Evolutionary conservation across 148 eudicot genomes (phyloP), one percentile per base, ranked within the genome.

Genomic region (Arctostaphylos glauca): DNA sequence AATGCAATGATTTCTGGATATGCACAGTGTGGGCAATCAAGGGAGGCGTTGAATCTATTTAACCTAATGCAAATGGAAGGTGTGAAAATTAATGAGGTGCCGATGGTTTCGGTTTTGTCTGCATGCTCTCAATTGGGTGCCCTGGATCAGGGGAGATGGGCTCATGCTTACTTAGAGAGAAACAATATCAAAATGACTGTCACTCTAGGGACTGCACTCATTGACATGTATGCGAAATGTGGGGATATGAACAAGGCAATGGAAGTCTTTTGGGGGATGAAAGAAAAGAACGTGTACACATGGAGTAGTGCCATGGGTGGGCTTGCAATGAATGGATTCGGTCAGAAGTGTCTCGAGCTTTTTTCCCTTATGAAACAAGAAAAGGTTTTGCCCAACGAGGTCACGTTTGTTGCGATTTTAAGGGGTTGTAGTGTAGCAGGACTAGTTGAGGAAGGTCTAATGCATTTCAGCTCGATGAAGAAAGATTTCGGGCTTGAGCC

Each of bases 341-440:
- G 80, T 9, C 38, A 41, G 15, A 2, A 54, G 13, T 56, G 80
- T 58, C 80, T 78, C 38, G 80, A 56, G 68, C 80, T 78, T 41
- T 78, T 78, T 78, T 43, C 49, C 68, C 68, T 78, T 38, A 78
- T 78, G 80, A 78, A 78, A 56, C 49, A 78, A 58, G 80, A 56
- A 78, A 16, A 44, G 16, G 79, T 64, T 62, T 10, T 12, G 74
- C 81, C 81, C n/a, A 80, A 80, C 64, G 81, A 48, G 23, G 73
- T 80, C 81, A 80, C 74, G 49, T 64, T 80, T 25, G 74, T 80
- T 23, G 64, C 81, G 2, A 16, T 80, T 80, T 64, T 80, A 66
- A 48, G 74, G 74, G 81, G 81, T 48, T 80, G 81, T 64, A 80
- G 73, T 64, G 59, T 80, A 7, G 74, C 48, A 15, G 81, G 81